Base-by-base conservation (phyloP, 116 monocot genomes). In the Phalaenopsis hybrid region DNA sequence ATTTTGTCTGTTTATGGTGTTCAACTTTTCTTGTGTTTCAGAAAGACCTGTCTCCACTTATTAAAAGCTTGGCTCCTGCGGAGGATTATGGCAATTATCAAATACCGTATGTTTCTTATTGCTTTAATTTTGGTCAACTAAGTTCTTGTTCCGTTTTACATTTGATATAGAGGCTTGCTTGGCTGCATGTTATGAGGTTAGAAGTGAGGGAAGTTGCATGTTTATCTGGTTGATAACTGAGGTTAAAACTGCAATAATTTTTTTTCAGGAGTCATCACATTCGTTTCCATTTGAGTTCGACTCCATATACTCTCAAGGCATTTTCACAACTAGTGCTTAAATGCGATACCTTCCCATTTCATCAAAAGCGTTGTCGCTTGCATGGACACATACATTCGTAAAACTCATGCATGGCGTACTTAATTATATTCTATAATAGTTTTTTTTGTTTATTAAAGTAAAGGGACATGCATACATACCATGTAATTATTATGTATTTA, bases 21-120 rank as follows among this genome's bases (percentile, higher is more conserved):
- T 34, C 7, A 44, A 34, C 18, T 52, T 65, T 16, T 57, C 57
- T 80, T 6, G 41, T 80, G 44, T 77, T 84, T 79, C 91, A 97
- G 97, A 91, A 89, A 67, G 97, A 97, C 83, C 75, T 97, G 52
- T 97, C 97, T 89, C 97, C 94, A 57, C 90, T 97, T 81, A 89
- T 97, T 48, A 91, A 86, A 81, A 74, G 81, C 80, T 83, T 97
- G 81, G 92, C 89, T 69, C 94, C 96, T 73, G 82, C 78, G 76
- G 77, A 85, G 41, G 31, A 68, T 84, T 86, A 85, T 81, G 87
- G 89, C 73, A 84, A 84, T 63, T 61, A 90, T 89, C 83, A 72
- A 78, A 91, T 97, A 78, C 97, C 97, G 97, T 97, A 94, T 84
- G 92, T 81, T 45, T 85, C 45, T 33, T 28, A 1, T 77, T 12